Evolutionary conservation across 2,329 filamentous ascomycete genomes (phyloP), one percentile per base, ranked within the genome.

Genomic region (Lachnellula cervina): DNA sequence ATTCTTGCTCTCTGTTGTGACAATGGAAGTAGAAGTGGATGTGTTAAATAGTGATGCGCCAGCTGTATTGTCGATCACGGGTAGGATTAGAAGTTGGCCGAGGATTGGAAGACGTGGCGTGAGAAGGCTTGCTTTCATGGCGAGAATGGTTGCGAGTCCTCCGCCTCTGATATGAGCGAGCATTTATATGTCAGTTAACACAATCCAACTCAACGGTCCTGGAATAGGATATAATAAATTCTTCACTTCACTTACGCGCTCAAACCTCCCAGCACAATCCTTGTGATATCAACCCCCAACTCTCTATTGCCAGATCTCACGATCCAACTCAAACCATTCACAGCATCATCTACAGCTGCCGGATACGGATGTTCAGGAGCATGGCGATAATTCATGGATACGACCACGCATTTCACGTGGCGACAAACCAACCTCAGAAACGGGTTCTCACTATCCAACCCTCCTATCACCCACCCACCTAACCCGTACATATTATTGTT

Each of bases 31-130:
- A 8, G 28, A 32, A 9, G 28, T 28, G 25, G 25, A 7, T 2
- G 28, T 11, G 7, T 7, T 9, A 8, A 8, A 28, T 28, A 32
- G 28, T 3, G 71, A 70, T 16, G 77, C 79, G 2, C 70, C 71
- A 14, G 78, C 79, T 2, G 77, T 81, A 69, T 82, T 82, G 66
- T 83, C 80, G 43, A 74, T 77, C 9, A 82, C 79, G 1, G 80
- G 80, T 6, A 82, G 78, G 5, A 76, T 76, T 44, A 83, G 75
- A 14, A 83, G 68, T 65, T 82, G 80, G 19, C 56, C 61, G 17
- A 45, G 49, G 14, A 59, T 51, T 1, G 49, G 50, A 21, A 43
- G 21, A 1, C 34, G 43, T 5, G 54, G 53, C 2, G 34, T 40
- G 4, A 76, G 67, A 2, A 62, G 61, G 3, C 72, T 69, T 2